Evolutionary conservation across 441 rosid genomes (phyloP).

Genomic region (Adansonia rubrostipa): DNA sequence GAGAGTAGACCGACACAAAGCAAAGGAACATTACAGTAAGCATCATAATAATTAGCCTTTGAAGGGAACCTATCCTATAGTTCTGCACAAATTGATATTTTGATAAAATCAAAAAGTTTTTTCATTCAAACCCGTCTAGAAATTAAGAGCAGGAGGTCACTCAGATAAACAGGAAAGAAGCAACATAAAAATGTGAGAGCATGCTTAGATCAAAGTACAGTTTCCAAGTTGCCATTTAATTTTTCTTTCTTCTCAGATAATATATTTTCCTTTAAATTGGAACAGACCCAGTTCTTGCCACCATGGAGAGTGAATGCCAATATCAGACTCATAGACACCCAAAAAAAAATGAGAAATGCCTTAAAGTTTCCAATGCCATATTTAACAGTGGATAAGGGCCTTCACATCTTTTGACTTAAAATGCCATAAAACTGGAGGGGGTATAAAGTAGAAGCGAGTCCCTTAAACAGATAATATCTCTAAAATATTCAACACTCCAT

Average conservation of each 20-base stretch:
- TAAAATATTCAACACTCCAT: neutral
- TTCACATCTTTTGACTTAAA: neutral
- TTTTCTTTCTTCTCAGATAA: neutral
- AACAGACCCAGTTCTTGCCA: constrained; percentile 7
- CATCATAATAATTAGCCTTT: neutral
- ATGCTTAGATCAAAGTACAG: neutral
- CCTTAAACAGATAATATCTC: neutral
- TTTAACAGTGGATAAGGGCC: neutral
- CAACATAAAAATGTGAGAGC: neutral
- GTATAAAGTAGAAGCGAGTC: neutral
- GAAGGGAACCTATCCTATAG: neutral
- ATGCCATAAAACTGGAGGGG: neutral
- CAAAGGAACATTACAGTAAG: neutral
- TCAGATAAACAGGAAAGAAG: neutral
- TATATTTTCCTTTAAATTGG: neutral
- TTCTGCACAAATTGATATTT: neutral
- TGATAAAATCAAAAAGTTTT: neutral
- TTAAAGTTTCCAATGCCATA: neutral
- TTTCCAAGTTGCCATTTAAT: neutral
- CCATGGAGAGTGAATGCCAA: neutral
- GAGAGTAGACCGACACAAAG: constrained; percentile 7
- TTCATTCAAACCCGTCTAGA: constrained; percentile 8
- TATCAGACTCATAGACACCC: neutral
- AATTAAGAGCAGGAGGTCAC: neutral
- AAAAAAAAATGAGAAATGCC: neutral